Evolutionary conservation across 78 protist genomes (phyloP), one percentile per base, ranked within the genome.

Genomic region (Speleostelium caveatum): DNA sequence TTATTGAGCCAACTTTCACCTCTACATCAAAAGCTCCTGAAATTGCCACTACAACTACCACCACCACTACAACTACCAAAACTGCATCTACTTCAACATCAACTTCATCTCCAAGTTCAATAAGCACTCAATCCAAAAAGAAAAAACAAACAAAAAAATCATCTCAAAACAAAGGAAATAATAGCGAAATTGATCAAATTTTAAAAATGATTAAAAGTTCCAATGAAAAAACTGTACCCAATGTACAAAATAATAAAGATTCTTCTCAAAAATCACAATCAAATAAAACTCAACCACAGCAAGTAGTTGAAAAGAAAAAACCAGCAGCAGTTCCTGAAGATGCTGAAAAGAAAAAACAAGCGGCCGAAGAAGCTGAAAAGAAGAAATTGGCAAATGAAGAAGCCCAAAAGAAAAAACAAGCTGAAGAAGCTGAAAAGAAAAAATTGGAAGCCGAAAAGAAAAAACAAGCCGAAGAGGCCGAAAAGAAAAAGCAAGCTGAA

Each of bases 1-100:
- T 83, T 83, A 45, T 83, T 56, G 91, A 83, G 55, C 91, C 91
- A 83, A 39, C 41, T 16, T 80, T 80, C 8, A 41, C 69, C 1
- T n/a, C 69, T 19, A 32, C 67, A 2, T 12, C 67, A n/a, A 12
- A 39, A 17, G 0, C 75, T 14, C 3, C 72, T 6, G 21, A 26
- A 39, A 10, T 14, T 5, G 33, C 10, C 32, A 53, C 28, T 22
- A 17, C 63, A 63, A 30, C 33, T 10, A 0, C 71, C 1, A 38
- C 58, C 0, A 5, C 75, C 0, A 59, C 76, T 0, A 28, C 45
- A 0, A 32, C 38, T 26, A 2, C 6, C 3, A 30, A 53, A 2
- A 39, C 83, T 8, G n/a, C 61, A 4, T 19, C 69, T 14, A 62
- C 74, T n/a, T 0, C 76, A 28, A 14, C 63, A 12, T 36, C 79